A percentile compares a stretch with the other conserved stretches of the same genome.
phyloP scores from a whole-genome alignment of 1,139 yeast genomes.

The Casaregolazyma lundiana region DNA sequence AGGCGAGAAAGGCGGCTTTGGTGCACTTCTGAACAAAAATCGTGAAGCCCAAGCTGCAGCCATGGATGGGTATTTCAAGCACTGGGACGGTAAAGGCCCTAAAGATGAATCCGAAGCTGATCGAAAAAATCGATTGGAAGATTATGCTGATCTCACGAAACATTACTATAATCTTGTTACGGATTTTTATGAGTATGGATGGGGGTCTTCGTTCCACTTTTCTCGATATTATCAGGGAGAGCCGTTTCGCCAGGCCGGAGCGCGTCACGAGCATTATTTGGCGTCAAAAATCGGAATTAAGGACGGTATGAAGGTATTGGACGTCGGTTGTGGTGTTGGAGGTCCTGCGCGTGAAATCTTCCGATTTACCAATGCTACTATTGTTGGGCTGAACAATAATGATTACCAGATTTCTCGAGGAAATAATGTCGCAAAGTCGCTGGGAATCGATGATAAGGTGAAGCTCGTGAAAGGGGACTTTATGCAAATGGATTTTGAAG shows the following conservation, averaged over 20 bases:
- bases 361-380: slow-evolving; percentile 80
- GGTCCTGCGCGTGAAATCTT: slow-evolving; percentile 98
- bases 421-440: slow-evolving; percentile 66
- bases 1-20: slow-evolving; percentile 62
- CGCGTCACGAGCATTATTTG: slow-evolving; percentile 93
- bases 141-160: slow-evolving; percentile 82
- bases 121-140: slow-evolving; percentile 32
- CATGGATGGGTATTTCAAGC: slow-evolving; percentile 85
- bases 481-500: slow-evolving; percentile 97
- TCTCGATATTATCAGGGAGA: slow-evolving; percentile 92
- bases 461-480: slow-evolving; percentile 94
- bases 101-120: slow-evolving; percentile 68
- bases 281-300: slow-evolving; percentile 80
- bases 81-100: slow-evolving; percentile 65
- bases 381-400: slow-evolving; percentile 92
- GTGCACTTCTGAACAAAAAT: slow-evolving; percentile 75
- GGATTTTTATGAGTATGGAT: slow-evolving; percentile 95
- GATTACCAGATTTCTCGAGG: slow-evolving; percentile 95
- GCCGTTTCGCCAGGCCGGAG: slow-evolving; percentile 89
- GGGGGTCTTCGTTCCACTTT: slow-evolving; percentile 99
- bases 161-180: slow-evolving; percentile 96
- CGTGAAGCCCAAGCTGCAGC: slow-evolving; percentile 78
- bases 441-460: slow-evolving; percentile 65
- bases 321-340: slow-evolving; percentile 99
- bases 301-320: slow-evolving; percentile 82